These are phyloP conservation scores for Pluteus cervinus DNA, from an alignment of 768 basidiomycete species.

Conservation along the genomic window DNA sequence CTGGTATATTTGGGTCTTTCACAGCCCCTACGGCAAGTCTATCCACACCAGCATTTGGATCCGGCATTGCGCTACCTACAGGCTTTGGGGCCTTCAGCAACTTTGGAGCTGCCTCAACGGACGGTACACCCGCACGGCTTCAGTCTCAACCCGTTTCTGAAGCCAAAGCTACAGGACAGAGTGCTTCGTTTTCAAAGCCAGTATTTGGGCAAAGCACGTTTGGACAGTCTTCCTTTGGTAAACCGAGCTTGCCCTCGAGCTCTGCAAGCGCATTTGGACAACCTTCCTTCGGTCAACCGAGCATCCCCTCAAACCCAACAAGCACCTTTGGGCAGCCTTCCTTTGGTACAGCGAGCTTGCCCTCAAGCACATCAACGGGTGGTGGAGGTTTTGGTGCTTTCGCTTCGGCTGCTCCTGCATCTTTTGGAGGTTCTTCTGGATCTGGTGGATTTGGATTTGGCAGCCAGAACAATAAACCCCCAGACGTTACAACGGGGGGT, in stretches of 20 bases:
- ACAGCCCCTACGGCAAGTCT: conserved; percentile 15
- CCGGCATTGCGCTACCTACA: conserved; percentile 26
- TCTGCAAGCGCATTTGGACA: conserved; percentile 31
- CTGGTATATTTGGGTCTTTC: conserved; percentile 33
- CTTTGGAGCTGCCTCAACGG: conserved; percentile 3
- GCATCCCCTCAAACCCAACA: conserved; percentile 17
- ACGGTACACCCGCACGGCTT: too few species aligned
- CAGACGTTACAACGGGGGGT: too few species aligned
- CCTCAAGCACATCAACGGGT: neutral
- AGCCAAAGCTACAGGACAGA: too few species aligned
- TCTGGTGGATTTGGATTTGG: too few species aligned
- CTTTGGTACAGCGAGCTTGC: conserved; percentile 17
- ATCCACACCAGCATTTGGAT: conserved; percentile 17
- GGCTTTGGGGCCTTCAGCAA: conserved; percentile 9
- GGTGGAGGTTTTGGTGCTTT: conserved; percentile 16
- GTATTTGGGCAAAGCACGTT: conserved; percentile 14
- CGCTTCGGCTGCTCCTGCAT: conserved; percentile 7
- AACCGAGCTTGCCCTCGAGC: too few species aligned
- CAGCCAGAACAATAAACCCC: too few species aligned
- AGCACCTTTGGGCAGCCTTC: conserved; percentile 15
- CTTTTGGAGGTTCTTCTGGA: conserved; percentile 5
- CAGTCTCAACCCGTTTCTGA: conserved; percentile 3
- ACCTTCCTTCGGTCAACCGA: conserved; percentile 25
- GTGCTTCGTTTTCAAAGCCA: conserved; percentile 6
- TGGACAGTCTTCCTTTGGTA: conserved; percentile 26